Conservation (phyloP, 805 yeast genomes). For the Lipomyces japonicus region DNA sequence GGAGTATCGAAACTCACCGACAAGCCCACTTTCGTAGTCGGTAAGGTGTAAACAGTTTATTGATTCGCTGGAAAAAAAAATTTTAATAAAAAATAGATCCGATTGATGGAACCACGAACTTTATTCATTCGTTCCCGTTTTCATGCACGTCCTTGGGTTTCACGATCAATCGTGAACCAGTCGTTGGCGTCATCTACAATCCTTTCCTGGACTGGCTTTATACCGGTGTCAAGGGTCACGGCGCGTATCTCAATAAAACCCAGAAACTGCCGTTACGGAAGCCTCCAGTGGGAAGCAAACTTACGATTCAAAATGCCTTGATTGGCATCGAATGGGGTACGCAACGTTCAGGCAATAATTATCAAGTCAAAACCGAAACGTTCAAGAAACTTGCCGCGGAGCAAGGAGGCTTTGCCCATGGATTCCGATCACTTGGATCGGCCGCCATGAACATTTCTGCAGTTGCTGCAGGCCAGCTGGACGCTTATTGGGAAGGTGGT, state of each 20-base stretch:
- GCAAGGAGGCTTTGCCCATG: conserved; percentile 57
- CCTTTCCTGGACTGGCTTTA: conserved; percentile 54
- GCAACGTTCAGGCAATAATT: conserved; percentile 51
- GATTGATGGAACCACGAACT: conserved; percentile 50
- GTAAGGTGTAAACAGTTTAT: conserved; percentile 42
- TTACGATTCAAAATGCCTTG: conserved; percentile 50
- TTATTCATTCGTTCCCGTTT: conserved; percentile 59
- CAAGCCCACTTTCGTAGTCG: conserved; percentile 61
- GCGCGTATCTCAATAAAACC: conserved; percentile 49
- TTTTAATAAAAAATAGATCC: conserved; percentile 23
- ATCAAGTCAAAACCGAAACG: conserved; percentile 48
- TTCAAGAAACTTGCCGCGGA: conserved; percentile 47
- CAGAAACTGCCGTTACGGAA: conserved; percentile 41
- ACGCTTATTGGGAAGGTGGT: conserved; percentile 70
- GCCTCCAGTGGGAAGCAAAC: conserved; percentile 31
- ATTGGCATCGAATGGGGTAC: conserved; percentile 61
- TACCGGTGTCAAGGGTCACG: conserved; percentile 54
- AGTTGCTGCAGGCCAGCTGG: conserved; percentile 56
- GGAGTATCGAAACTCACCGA: conserved; percentile 48
- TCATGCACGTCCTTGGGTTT: conserved; percentile 61
- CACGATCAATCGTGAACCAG: conserved; percentile 47
- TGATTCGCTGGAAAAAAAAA: too few relatives aligned
- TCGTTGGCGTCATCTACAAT: conserved; percentile 64
- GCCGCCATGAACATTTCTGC: conserved; percentile 61
- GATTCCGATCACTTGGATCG: conserved; percentile 58